Conservation (phyloP, 345 rosid species). For the Carallia pectinifolia region DNA sequence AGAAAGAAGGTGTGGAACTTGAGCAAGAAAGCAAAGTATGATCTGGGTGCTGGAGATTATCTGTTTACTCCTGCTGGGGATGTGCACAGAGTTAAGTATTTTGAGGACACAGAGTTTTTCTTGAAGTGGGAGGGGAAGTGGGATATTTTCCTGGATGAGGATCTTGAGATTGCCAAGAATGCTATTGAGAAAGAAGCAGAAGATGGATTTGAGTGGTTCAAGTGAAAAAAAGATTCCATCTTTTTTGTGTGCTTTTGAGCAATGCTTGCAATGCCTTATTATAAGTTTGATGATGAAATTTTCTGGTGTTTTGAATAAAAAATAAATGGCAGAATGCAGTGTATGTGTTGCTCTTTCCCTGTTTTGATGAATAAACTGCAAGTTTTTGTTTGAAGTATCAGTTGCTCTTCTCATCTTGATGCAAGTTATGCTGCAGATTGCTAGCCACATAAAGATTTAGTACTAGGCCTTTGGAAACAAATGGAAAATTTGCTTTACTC, state of each 20-base stretch:
- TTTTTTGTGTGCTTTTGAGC: not conserved
- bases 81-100: slow-evolving; percentile 81
- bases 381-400: too few species aligned
- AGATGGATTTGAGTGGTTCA: slow-evolving; percentile 22
- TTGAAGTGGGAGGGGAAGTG: slow-evolving; percentile 93
- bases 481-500: too few species aligned
- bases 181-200: slow-evolving; percentile 37
- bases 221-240: not conserved
- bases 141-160: slow-evolving; percentile 86
- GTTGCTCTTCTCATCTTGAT: too few species aligned
- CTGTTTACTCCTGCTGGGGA: slow-evolving; percentile 78
- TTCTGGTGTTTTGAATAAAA: too few species aligned
- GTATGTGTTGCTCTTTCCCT: too few species aligned
- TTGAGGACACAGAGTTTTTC: slow-evolving; percentile 85
- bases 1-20: slow-evolving; percentile 83
- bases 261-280: not conserved
- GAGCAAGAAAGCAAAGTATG: slow-evolving; percentile 61
- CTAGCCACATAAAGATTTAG: too few species aligned
- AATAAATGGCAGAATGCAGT: too few species aligned
- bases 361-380: too few species aligned
- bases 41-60: slow-evolving; percentile 68
- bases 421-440: too few species aligned
- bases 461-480: too few species aligned
- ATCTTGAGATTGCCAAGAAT: slow-evolving; percentile 55
- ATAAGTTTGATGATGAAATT: not conserved